phyloP scores from a whole-genome alignment of 139 green algal species.

The Chlorella sp. region DNA sequence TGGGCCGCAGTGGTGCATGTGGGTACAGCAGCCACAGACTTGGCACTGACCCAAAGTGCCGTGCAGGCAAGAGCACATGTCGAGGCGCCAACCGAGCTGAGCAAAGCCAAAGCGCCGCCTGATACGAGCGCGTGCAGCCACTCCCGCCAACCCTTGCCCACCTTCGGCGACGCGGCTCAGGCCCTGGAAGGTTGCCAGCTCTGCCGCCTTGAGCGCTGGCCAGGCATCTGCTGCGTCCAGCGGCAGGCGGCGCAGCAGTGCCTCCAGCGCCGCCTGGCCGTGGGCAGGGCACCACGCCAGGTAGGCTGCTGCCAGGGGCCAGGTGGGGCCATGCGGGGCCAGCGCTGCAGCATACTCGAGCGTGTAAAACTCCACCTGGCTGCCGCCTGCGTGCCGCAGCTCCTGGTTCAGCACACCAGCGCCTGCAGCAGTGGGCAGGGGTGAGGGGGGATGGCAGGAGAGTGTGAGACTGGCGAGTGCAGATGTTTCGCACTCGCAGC shows the following conservation, averaged over 20 bases:
- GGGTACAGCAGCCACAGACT: too few species aligned
- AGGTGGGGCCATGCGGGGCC: constrained; percentile 47
- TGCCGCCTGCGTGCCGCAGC: constrained; percentile 36
- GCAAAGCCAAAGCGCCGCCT: too few species aligned
- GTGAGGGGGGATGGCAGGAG: not conserved
- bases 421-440: not conserved
- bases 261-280: constrained; percentile 62
- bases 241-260: constrained; percentile 62
- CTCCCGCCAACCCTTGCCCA: not conserved
- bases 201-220: constrained; percentile 47
- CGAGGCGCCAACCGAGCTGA: too few species aligned
- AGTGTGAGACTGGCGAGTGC: too few species aligned
- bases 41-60: too few species aligned
- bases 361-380: constrained; percentile 56
- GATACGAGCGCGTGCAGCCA: too few species aligned
- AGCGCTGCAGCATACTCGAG: constrained; percentile 61
- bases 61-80: too few species aligned
- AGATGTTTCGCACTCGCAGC: not conserved
- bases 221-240: constrained; percentile 44
- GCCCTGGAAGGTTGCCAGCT: constrained; percentile 45
- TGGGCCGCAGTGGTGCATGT: too few species aligned
- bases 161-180: constrained; percentile 37
- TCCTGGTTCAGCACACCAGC: constrained; percentile 1
- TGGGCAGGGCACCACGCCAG: constrained; percentile 75
- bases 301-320: constrained; percentile 67